Base-by-base conservation (phyloP, 106 monocot species). In the Allium cepa region DNA sequence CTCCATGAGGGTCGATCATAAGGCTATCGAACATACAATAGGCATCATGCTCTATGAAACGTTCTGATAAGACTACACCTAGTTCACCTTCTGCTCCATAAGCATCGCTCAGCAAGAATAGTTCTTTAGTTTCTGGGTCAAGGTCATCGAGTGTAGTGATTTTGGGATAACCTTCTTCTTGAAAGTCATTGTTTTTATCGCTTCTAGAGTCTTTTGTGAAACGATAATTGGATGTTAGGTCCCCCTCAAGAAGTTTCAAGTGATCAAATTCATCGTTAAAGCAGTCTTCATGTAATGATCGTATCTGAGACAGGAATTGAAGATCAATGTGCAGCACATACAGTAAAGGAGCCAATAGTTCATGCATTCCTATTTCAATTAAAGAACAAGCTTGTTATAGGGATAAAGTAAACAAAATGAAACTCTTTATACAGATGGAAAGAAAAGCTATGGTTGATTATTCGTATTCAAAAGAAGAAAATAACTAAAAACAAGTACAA, bases 41-140 rank as follows among this genome's bases (percentile, higher is more conserved):
- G 14, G 96, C 88, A 69, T 96, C 96, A 64, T 96, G 96, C 75
- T 96, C 96, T 79, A 96, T 78, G 47, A 96, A 96, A 69, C 83
- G 86, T 50, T 96, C 96, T 11, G 96, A 96, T 51, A 96, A 75
- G 50, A 92, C 67, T 65, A 88, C 69, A 47, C 96, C 96, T 16
- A 96, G 69, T 67, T 96, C 96, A 8, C 96, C 96, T 69, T 96
- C 91, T 26, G 92, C 86, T 55, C 96, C 96, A 80, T 96, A 96
- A 12, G 88, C 75, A 82, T 96, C 96, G 67, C 78, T 88, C 50
- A 92, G 27, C 57, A 92, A 78, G 68, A 92, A 69, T 36, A 86
- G 71, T 22, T 92, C 77, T 73, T 78, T 96, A n/a, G 81, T 86
- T 10, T 88, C 81, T 14, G 74, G 78, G 70, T 92, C 88, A 27